Conservation (phyloP, 768 basidiomycete genomes). For the Tulasnella sp. region DNA sequence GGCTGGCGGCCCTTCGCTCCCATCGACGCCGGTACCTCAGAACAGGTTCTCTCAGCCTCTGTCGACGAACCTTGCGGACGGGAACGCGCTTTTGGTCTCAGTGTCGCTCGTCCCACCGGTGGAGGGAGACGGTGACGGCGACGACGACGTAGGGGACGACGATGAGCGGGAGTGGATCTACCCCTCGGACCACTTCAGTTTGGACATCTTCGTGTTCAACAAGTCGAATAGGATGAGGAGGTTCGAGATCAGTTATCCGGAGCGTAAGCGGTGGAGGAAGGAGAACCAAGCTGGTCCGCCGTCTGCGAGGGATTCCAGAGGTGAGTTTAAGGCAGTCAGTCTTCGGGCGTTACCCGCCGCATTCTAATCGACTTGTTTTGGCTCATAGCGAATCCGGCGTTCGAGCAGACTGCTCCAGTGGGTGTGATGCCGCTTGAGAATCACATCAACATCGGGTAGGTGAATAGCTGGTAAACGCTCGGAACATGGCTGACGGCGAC, state of each 20-base stretch:
- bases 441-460: conserved; percentile 68
- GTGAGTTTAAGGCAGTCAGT: background rate
- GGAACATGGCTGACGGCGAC: background rate
- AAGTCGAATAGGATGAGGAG: conserved; percentile 58
- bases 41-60: background rate
- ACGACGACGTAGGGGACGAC: too few species aligned
- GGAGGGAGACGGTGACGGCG: background rate
- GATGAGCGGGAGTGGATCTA: conserved; percentile 41
- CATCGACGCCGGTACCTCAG: background rate
- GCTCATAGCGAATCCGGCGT: background rate
- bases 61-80: background rate
- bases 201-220: conserved; percentile 85
- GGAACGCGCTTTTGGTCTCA: conserved; percentile 44
- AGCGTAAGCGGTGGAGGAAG: conserved; percentile 19
- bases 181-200: conserved; percentile 60
- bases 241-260: conserved; percentile 64
- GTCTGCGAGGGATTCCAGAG: background rate
- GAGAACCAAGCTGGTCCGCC: background rate
- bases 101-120: conserved; percentile 37
- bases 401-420: conserved; percentile 22
- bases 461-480: background rate
- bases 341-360: background rate
- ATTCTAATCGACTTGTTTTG: background rate
- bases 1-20: background rate
- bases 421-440: conserved; percentile 70